Conservation (phyloP, 495 filamentous ascomycete genomes). For the Hyaloscypha hepaticicola region DNA sequence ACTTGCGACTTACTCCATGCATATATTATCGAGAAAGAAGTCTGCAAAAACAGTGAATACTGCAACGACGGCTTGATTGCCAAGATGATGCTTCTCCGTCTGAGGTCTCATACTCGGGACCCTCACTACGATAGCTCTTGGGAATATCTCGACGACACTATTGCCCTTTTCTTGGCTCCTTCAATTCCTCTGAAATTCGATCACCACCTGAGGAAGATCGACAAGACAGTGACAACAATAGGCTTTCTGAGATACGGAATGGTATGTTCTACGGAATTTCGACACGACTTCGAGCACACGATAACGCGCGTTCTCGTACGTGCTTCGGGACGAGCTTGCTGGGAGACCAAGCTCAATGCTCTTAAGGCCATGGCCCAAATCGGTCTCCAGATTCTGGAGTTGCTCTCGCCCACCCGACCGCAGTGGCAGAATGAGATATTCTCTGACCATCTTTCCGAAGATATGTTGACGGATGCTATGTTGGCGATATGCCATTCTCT, state of each 20-base stretch:
- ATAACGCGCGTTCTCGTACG: background rate
- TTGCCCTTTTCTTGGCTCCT: background rate
- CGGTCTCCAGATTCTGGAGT: background rate
- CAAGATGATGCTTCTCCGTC: too few species aligned
- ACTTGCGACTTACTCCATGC: too few species aligned
- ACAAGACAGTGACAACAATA: too few species aligned
- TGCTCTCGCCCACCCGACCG: background rate
- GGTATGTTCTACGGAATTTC: too few species aligned
- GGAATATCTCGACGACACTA: too few species aligned
- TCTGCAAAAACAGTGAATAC: too few species aligned
- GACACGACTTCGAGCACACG: background rate
- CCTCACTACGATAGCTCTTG: too few species aligned
- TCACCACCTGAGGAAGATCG: background rate
- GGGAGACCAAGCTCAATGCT: conserved; percentile 10
- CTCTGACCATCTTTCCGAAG: conserved; percentile 1
- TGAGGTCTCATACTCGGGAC: too few species aligned
- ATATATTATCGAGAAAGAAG: too few species aligned
- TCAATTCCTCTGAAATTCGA: background rate
- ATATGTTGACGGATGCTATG: conserved; percentile 10
- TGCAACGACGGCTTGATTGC: too few species aligned
- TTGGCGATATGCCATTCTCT: background rate
- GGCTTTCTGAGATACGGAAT: too few species aligned
- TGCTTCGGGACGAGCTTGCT: background rate
- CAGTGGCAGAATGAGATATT: background rate
- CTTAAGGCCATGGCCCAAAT: background rate